Base-by-base conservation (phyloP, 441 rosid species). In the Mallotus repandus region DNA sequence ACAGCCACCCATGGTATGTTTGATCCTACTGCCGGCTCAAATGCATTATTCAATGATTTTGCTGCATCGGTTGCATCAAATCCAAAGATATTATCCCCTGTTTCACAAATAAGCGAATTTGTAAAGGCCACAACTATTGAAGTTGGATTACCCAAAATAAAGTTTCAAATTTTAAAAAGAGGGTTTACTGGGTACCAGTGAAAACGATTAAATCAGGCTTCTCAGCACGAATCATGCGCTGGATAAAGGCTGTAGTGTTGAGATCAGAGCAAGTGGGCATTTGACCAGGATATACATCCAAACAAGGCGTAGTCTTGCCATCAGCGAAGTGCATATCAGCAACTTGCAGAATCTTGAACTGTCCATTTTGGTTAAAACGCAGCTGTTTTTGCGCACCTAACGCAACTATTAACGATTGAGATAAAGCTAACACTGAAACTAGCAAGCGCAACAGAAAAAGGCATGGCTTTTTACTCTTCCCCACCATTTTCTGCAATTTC, bases 261-360 rank as follows among this genome's bases (percentile, higher is more conserved):
- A 88, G 91, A 78, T 93, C 97, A 45, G 97, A 88, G 88, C 95
- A 91, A 72, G 82, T 82, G 35, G 74, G 69, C 35, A 66, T 25
- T 74, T 91, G 92, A 52, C 57, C 69, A 0, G 88, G 84, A n/a
- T 85, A 74, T 15, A 91, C 96, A 71, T 91, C 81, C 63, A 62
- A 12, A 66, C 97, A 89, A 48, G 75, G 78, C 18, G 94, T 81
- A 65, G 66, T 73, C 78, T 77, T 87, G 72, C 98, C 96, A 46
- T 82, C 52, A 4, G 87, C 97, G 59, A 78, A 93, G 83, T 91
- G 98, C 97, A 91, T 89, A 63, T 91, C 97, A 15, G 98, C 94
- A 52, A 87, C 90, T 80, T 91, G 98, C 54, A 93, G 87, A 73
- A 93, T 86, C 85, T 91, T 93, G 74, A 93, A 89, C 80, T 84